Conservation (phyloP, 202 grass and related monocot species). For the Brachypodium distachyon region DNA sequence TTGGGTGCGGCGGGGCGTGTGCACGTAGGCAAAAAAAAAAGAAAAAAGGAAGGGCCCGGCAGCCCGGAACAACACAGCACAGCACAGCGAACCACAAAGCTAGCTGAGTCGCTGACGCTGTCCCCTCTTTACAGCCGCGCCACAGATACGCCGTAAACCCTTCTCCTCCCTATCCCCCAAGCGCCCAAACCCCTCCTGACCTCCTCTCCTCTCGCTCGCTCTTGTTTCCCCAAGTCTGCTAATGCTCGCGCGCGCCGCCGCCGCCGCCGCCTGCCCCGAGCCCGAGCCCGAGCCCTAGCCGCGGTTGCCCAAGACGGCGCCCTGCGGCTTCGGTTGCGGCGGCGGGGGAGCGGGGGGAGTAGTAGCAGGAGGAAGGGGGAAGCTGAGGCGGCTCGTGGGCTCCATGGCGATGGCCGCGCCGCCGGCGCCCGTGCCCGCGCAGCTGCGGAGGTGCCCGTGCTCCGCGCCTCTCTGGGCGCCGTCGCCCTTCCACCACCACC, state of each 20-base stretch:
- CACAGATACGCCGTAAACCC: slow-evolving; percentile 37
- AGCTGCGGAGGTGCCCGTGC: slow-evolving; percentile 39
- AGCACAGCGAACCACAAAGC: too few relatives aligned
- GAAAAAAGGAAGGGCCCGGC: too few relatives aligned
- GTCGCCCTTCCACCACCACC: slow-evolving; percentile 18
- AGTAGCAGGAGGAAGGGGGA: slow-evolving; percentile 20
- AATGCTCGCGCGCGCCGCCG: slow-evolving; percentile 2
- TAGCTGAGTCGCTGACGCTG: not conserved
- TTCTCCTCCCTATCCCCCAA: not conserved
- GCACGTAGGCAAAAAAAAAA: not conserved
- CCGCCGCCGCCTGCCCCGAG: not conserved
- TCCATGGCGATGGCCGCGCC: slow-evolving; percentile 33
- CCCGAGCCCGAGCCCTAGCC: not conserved
- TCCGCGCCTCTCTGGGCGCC: slow-evolving; percentile 10
- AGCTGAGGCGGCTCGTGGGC: slow-evolving; percentile 35
- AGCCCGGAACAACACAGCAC: not conserved
- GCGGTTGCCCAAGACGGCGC: slow-evolving; percentile 37
- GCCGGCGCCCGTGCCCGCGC: slow-evolving; percentile 14
- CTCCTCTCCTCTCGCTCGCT: not conserved
- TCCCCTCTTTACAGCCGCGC: not conserved
- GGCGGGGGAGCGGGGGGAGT: slow-evolving; percentile 24
- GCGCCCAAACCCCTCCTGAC: not conserved
- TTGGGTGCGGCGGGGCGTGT: not conserved
- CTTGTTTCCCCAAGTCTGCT: not conserved
- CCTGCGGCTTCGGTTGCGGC: slow-evolving; percentile 37